A percentile compares a stretch with the other conserved stretches of the same genome.
These are phyloP conservation scores for Cadophora gregata DNA, from an alignment of 2,329 filamentous ascomycete genomes.

Conservation along the genomic window DNA sequence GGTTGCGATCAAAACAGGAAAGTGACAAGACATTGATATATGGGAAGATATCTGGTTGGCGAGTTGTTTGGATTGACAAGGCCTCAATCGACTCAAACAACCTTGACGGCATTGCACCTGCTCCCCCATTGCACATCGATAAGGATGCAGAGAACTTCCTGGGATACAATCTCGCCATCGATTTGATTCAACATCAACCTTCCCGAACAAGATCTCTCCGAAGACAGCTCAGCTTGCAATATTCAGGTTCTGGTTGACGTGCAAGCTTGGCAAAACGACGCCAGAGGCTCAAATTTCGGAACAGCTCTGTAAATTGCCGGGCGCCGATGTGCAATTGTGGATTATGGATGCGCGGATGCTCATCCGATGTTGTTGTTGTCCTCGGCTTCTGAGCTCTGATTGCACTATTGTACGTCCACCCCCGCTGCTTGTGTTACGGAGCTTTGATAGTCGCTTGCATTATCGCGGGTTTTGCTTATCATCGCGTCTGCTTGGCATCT, in stretches of 20 bases:
- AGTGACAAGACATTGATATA: conserved; percentile 26
- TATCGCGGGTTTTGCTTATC: conserved; percentile 17
- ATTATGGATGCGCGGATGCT: background rate
- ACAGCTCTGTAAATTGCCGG: conserved; percentile 2
- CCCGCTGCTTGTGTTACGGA: background rate
- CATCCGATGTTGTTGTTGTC: background rate
- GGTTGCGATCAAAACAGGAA: conserved; percentile 24
- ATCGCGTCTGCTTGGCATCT: conserved; percentile 15
- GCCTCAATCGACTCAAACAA: conserved; percentile 2
- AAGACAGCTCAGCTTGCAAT: background rate
- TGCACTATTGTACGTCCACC: background rate
- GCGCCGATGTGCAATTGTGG: conserved; percentile 1
- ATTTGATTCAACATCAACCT: conserved; percentile 11
- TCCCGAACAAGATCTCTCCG: conserved; percentile 13
- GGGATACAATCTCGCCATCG: conserved; percentile 11
- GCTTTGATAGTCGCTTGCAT: conserved; percentile 7
- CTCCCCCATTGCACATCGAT: background rate
- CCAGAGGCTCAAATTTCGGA: background rate
- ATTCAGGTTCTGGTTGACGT: background rate
- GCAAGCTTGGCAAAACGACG: background rate
- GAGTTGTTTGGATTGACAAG: conserved; percentile 10
- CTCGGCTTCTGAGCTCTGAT: conserved; percentile 4
- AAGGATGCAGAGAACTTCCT: background rate
- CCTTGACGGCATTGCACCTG: background rate
- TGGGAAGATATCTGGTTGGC: conserved; percentile 10